Conservation (phyloP, 2,329 filamentous ascomycete species). For the Fusarium sp. region DNA sequence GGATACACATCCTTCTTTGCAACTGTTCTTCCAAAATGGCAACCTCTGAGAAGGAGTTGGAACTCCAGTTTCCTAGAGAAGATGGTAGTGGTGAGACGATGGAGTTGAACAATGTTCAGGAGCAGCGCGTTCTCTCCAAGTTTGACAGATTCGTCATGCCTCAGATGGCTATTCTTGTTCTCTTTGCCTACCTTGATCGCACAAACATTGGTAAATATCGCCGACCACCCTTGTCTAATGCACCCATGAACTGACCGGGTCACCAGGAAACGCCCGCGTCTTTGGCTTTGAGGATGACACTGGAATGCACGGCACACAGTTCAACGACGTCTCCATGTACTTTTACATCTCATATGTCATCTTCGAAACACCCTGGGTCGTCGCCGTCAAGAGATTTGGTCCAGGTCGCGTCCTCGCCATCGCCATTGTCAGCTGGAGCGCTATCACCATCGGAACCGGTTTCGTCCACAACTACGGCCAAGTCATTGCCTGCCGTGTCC, state of each 20-base stretch:
- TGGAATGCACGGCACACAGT: slow-evolving; percentile 45
- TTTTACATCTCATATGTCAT: slow-evolving; percentile 50
- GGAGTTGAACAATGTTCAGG: neutral
- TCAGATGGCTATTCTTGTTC: slow-evolving; percentile 40
- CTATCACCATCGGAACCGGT: slow-evolving; percentile 48
- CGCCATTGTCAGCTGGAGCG: slow-evolving; percentile 50
- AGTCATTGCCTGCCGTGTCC: slow-evolving; percentile 45
- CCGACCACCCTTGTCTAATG: rapidly evolving
- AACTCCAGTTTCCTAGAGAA: neutral
- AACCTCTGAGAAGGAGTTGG: neutral
- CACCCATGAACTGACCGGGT: neutral
- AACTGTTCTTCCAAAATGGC: neutral
- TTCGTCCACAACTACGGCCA: slow-evolving; percentile 45
- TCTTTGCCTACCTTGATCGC: slow-evolving; percentile 44
- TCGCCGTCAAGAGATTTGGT: slow-evolving; percentile 48
- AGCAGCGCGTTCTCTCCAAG: slow-evolving; percentile 37
- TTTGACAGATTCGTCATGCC: slow-evolving; percentile 47
- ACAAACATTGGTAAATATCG: slow-evolving; percentile 41
- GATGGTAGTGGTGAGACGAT: neutral
- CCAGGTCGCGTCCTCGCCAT: slow-evolving; percentile 43
- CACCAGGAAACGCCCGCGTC: slow-evolving; percentile 49
- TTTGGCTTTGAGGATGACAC: slow-evolving; percentile 49
- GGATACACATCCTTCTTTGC: neutral
- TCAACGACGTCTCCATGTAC: slow-evolving; percentile 47
- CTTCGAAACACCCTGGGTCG: slow-evolving; percentile 48